Conservation (phyloP, 805 yeast species). For the Blastobotrys parvus region DNA sequence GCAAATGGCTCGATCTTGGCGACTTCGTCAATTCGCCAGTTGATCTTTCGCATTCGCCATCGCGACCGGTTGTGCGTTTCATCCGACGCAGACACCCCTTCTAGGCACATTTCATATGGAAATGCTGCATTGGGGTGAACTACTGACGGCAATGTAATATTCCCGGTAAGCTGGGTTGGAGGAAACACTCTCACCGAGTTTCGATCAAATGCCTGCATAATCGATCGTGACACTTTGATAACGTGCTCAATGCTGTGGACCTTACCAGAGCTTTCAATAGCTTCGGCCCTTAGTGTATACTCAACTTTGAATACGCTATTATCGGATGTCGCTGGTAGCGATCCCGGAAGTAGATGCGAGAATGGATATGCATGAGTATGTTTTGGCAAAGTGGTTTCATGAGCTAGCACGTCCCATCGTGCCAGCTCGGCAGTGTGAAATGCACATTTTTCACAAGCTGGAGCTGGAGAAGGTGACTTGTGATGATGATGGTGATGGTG, state of each 20-base stretch:
- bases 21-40: slow-evolving; percentile 84
- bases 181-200: slow-evolving; percentile 89
- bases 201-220: slow-evolving; percentile 73
- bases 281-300: slow-evolving; percentile 65
- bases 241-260: slow-evolving; percentile 36
- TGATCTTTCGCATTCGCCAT: slow-evolving; percentile 88
- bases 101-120: slow-evolving; percentile 73
- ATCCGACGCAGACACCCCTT: slow-evolving; percentile 36
- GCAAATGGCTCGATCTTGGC: slow-evolving; percentile 49
- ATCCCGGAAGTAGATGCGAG: slow-evolving; percentile 80
- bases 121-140: slow-evolving; percentile 81
- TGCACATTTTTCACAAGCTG: slow-evolving; percentile 30
- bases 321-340: slow-evolving; percentile 65
- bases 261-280: slow-evolving; percentile 3
- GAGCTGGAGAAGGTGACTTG: not conserved
- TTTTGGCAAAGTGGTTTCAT: slow-evolving; percentile 46
- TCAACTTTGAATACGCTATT: slow-evolving; percentile 56
- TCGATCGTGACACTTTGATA: slow-evolving; percentile 64
- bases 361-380: slow-evolving; percentile 88
- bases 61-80: slow-evolving; percentile 31
- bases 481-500: slow-evolving; percentile 11
- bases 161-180: slow-evolving; percentile 84
- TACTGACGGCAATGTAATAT: slow-evolving; percentile 81
- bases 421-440: slow-evolving; percentile 54
- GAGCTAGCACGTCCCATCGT: slow-evolving; percentile 75